Conservation (phyloP, 306 rosid genomes). For the Canavalia gladiata region DNA sequence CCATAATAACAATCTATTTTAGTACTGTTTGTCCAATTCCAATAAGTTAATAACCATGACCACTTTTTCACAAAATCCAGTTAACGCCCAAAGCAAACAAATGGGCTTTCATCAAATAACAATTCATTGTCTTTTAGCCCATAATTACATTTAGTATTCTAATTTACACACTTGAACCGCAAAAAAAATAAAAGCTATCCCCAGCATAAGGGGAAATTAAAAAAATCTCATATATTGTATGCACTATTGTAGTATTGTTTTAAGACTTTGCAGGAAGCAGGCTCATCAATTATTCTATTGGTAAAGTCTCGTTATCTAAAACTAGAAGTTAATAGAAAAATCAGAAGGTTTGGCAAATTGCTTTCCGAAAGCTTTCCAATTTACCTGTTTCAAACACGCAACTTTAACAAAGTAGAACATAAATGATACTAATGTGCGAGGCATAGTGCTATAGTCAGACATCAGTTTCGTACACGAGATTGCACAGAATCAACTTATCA, state of each 20-base stretch:
- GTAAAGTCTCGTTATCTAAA: slow-evolving; percentile 7
- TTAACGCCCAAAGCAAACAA: not conserved
- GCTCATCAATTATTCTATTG: not conserved
- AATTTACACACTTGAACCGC: slow-evolving; percentile 5
- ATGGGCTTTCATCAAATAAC: slow-evolving; percentile 47
- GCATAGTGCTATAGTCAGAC: slow-evolving; percentile 4
- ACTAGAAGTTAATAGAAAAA: slow-evolving; percentile 3
- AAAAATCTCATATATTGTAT: slow-evolving; percentile 18
- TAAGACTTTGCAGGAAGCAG: not conserved
- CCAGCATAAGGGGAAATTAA: not conserved
- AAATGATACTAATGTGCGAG: not conserved
- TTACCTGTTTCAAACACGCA: slow-evolving; percentile 2
- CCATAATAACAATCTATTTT: too few relatives aligned
- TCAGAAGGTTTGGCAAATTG: slow-evolving; percentile 4
- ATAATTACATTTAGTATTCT: slow-evolving; percentile 1
- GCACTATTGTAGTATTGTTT: not conserved
- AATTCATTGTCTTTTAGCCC: slow-evolving; percentile 23
- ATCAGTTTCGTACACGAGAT: slow-evolving; percentile 18
- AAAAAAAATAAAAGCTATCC: slow-evolving; percentile 1
- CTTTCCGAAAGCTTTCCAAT: not conserved
- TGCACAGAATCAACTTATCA: slow-evolving; percentile 31
- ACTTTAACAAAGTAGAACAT: not conserved
- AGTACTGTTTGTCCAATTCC: too few relatives aligned
- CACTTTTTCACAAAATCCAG: too few relatives aligned
- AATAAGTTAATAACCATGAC: too few relatives aligned